Conservation (phyloP, 495 filamentous ascomycete species). For the Tuber umbilicatum region DNA sequence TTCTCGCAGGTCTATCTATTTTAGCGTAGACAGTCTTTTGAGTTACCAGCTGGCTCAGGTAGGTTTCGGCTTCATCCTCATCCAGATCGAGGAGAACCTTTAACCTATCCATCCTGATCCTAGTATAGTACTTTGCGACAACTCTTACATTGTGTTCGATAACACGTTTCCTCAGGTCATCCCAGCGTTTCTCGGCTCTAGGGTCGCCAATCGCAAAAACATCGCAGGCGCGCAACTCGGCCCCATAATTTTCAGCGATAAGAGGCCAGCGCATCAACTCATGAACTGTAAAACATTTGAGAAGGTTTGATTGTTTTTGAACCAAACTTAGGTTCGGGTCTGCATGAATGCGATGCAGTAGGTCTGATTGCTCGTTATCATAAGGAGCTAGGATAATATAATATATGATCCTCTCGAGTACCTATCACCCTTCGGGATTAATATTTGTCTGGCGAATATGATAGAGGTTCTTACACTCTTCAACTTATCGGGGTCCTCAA, state of each 20-base stretch:
- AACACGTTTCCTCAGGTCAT: slow-evolving; percentile 91
- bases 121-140: slow-evolving; percentile 96
- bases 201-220: slow-evolving; percentile 73
- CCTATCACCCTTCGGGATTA: slow-evolving; percentile 46
- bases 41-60: slow-evolving; percentile 89
- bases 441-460: background rate
- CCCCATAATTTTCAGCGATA: slow-evolving; percentile 75
- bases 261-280: slow-evolving; percentile 98
- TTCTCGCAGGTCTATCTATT: slow-evolving; percentile 85
- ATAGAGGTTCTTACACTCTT: slow-evolving; percentile 59
- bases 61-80: slow-evolving; percentile 94
- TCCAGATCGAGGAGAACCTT: slow-evolving; percentile 83
- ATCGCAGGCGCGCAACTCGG: slow-evolving; percentile 82
- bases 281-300: slow-evolving; percentile 89
- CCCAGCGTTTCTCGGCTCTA: slow-evolving; percentile 75
- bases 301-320: slow-evolving; percentile 52
- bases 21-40: slow-evolving; percentile 96
- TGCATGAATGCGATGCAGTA: slow-evolving; percentile 81
- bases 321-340: slow-evolving; percentile 49
- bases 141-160: slow-evolving; percentile 99
- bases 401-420: slow-evolving; percentile 88
- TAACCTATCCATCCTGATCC: slow-evolving; percentile 81
- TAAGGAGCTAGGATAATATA: slow-evolving; percentile 94
- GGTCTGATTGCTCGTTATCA: slow-evolving; percentile 97
- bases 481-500: slow-evolving; percentile 78